Evolutionary conservation across 805 yeast genomes (phyloP).

Genomic region (Candida sithepensis): DNA sequence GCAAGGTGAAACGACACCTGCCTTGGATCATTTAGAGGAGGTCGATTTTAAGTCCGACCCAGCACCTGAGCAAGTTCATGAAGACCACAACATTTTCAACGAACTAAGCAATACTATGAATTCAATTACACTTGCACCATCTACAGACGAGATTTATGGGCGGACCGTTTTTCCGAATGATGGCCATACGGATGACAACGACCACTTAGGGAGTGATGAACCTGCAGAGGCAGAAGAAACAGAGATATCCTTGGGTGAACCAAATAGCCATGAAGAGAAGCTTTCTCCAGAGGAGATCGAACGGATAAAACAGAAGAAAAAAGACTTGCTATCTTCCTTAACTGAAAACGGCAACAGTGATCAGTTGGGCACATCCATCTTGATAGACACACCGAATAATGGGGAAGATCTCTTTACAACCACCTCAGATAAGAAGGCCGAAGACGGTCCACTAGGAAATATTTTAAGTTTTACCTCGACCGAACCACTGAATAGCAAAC

Average conservation of each 20-base stretch:
- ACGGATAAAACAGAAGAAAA: slow-evolving; percentile 31
- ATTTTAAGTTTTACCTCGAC: slow-evolving; percentile 13
- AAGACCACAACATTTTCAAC: slow-evolving; percentile 6
- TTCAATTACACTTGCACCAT: slow-evolving; percentile 7
- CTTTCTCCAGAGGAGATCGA: slow-evolving; percentile 13
- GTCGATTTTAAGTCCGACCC: slow-evolving; percentile 19
- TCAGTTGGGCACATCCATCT: slow-evolving; percentile 7
- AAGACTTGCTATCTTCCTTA: slow-evolving; percentile 39
- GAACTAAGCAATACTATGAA: slow-evolving; percentile 21
- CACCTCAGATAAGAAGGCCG: slow-evolving; percentile 5
- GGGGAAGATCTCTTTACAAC: slow-evolving; percentile 16
- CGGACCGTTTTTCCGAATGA: background rate
- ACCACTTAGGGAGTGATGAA: background rate
- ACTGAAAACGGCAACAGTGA: slow-evolving; percentile 33
- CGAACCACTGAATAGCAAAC: slow-evolving; percentile 4
- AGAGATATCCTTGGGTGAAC: slow-evolving; percentile 5
- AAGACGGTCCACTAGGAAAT: slow-evolving; percentile 21
- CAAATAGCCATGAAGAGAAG: background rate
- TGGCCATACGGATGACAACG: background rate
- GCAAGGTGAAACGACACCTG: slow-evolving; percentile 5
- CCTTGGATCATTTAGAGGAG: slow-evolving; percentile 17
- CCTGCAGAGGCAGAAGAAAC: slow-evolving; percentile 7
- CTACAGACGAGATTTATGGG: background rate
- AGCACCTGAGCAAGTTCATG: slow-evolving; percentile 5
- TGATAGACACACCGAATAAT: slow-evolving; percentile 15